These are phyloP conservation scores for Entomortierella chlamydospora DNA, from an alignment of 192 early-diverging fungal genomes.

Conservation along the genomic window DNA sequence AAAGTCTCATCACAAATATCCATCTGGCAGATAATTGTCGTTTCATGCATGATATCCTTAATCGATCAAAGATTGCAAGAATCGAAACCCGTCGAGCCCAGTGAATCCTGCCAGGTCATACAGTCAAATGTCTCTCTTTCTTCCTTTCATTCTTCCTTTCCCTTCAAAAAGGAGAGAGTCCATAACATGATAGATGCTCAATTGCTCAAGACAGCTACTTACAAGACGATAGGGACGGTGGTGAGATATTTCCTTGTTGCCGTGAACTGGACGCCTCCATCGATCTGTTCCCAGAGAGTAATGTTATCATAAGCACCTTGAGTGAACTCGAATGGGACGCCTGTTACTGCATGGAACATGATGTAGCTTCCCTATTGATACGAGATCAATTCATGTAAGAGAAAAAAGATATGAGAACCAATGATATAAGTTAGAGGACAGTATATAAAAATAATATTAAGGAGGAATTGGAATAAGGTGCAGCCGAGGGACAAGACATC, in stretches of 20 bases:
- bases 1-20: no score
- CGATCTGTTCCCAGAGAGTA: conserved; percentile 99
- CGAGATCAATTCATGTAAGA: neutral
- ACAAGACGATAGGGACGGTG: conserved; percentile 93
- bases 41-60: neutral
- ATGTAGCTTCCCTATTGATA: conserved; percentile 85
- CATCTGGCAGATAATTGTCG: no score
- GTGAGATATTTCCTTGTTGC: conserved; percentile 98
- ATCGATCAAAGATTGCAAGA: no score
- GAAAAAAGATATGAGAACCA: neutral
- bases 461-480: neutral
- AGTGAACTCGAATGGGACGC: conserved; percentile 94
- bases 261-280: conserved; percentile 96
- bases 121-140: neutral
- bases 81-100: no score
- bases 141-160: neutral
- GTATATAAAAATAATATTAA: no score
- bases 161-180: neutral
- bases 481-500: neutral
- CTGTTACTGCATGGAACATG: conserved; percentile 98
- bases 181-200: neutral
- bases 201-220: conserved; percentile 55
- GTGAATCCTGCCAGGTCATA: no score
- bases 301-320: conserved; percentile 93
- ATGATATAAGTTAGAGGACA: neutral